Percentiles rank a stretch among this genome's conserved stretches.
Conservation (phyloP, 805 yeast genomes). For the Saccharomycopsis oosterbeekiorum region DNA sequence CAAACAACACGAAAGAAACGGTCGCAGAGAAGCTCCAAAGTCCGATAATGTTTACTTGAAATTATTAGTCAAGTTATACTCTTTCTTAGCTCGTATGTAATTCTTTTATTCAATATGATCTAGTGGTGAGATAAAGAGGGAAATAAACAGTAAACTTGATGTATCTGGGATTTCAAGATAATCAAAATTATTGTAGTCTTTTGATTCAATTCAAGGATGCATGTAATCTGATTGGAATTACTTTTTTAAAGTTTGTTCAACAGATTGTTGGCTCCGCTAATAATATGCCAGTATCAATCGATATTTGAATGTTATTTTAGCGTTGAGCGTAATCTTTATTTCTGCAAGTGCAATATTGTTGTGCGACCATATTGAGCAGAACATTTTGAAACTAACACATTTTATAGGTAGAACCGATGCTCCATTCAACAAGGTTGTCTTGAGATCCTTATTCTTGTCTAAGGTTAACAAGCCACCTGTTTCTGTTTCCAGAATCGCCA, state of each 20-base stretch:
- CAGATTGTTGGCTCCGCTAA: constrained; percentile 3
- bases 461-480: constrained; percentile 99
- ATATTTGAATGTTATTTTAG: neutral
- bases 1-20: constrained; percentile 91
- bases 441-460: constrained; percentile 90
- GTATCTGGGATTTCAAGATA: neutral
- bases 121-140: neutral
- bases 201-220: neutral
- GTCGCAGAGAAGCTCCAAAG: constrained; percentile 99
- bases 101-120: neutral
- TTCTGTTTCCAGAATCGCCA: constrained; percentile 82
- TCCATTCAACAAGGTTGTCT: constrained; percentile 96
- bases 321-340: constrained; percentile 18
- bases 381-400: constrained; percentile 28
- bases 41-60: constrained; percentile 98
- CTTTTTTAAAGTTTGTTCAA: neutral
- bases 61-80: constrained; percentile 94
- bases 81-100: constrained; percentile 98
- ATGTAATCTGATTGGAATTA: neutral
- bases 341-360: constrained; percentile 32
- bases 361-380: constrained; percentile 44
- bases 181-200: neutral
- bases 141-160: neutral
- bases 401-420: constrained; percentile 91
- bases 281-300: no score